Evolutionary conservation across 176 grass and related monocot species (phyloP).

Genomic region (Oryza glumipatula): DNA sequence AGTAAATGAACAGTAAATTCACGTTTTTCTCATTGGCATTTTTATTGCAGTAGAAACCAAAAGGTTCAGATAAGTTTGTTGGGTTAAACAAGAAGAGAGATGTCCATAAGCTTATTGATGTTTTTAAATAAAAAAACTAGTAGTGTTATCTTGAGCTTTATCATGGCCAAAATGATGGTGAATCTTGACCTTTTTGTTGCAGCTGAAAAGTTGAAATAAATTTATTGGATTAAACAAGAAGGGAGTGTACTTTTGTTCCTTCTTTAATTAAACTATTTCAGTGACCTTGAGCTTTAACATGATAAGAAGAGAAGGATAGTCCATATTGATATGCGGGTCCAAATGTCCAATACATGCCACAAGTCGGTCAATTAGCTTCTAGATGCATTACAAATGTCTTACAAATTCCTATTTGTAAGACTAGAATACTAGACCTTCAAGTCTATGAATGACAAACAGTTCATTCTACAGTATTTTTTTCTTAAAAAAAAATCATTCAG

Average conservation of each 20-base stretch:
- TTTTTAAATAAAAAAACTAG: neutral
- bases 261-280: neutral
- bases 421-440: neutral
- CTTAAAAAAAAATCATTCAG: neutral
- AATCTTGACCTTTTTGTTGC: neutral
- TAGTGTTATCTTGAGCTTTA: neutral
- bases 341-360: neutral
- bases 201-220: neutral
- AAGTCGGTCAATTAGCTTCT: neutral
- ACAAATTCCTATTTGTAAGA: neutral
- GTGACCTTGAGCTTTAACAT: neutral
- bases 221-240: neutral
- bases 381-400: neutral
- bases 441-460: neutral
- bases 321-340: neutral
- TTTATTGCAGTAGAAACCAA: neutral
- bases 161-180: neutral
- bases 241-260: neutral
- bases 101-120: too few species aligned
- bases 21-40: neutral
- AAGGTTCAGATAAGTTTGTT: too few species aligned
- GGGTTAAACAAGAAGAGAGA: too few species aligned
- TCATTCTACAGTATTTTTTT: neutral
- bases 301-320: neutral
- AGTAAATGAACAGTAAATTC: neutral